phyloP scores from a whole-genome alignment of 495 filamentous ascomycete genomes.

The Hypoxylon perforatum region DNA sequence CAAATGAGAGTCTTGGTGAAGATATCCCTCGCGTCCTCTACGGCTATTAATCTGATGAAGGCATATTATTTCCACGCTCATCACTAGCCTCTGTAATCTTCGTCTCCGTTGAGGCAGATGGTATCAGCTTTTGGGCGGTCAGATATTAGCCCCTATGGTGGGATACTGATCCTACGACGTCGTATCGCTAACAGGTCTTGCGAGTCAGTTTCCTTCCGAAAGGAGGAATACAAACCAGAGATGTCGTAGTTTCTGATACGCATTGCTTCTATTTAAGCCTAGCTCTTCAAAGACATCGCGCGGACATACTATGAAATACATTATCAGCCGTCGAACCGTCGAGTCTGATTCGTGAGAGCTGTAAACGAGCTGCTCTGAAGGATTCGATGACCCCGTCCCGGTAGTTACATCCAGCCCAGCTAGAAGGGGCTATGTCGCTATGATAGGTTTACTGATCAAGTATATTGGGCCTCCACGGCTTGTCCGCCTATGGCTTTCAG shows the following conservation, averaged over 20 bases:
- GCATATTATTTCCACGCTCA: background rate
- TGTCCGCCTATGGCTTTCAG: background rate
- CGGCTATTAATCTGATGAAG: too few species aligned
- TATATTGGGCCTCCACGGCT: constrained; percentile 14
- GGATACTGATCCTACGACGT: background rate
- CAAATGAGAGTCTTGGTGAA: too few species aligned
- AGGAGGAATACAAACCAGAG: background rate
- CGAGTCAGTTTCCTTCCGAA: background rate
- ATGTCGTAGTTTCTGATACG: background rate
- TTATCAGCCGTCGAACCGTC: background rate
- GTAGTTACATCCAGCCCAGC: constrained; percentile 16
- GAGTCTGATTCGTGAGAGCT: constrained; percentile 13
- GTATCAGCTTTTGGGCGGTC: constrained; percentile 3
- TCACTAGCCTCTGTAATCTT: background rate
- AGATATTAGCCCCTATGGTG: background rate
- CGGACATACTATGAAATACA: background rate
- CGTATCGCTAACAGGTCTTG: background rate
- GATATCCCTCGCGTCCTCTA: too few species aligned
- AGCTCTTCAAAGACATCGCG: background rate
- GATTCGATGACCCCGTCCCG: constrained; percentile 31
- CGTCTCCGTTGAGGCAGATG: background rate
- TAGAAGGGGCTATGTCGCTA: constrained; percentile 10
- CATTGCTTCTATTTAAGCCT: constrained; percentile 2
- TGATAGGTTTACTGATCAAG: constrained; percentile 5
- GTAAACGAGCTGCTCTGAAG: constrained; percentile 25